phyloP scores from a whole-genome alignment of 2,329 filamentous ascomycete genomes.

The Aspergillus brasiliensis region DNA sequence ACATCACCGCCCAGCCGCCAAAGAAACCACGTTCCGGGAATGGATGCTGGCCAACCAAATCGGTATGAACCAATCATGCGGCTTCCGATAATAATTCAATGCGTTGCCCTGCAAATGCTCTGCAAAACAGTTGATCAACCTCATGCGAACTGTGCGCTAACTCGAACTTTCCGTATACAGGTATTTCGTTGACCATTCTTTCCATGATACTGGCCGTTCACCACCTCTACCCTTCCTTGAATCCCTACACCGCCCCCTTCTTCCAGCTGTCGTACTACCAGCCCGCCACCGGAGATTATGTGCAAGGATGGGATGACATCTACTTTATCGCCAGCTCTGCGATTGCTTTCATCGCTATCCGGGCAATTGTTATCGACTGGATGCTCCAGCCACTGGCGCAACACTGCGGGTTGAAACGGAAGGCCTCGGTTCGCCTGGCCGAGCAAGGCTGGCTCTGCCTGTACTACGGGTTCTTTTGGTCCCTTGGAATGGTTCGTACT shows the following conservation, averaged over 20 bases:
- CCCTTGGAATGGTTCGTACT: conserved; percentile 72
- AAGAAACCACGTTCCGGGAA: conserved; percentile 47
- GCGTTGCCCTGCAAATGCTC: background rate
- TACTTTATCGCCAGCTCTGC: conserved; percentile 78
- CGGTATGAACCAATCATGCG: conserved; percentile 56
- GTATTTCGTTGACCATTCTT: conserved; percentile 82
- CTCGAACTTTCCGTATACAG: conserved; percentile 46
- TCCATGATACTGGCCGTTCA: conserved; percentile 81
- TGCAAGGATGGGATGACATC: conserved; percentile 75
- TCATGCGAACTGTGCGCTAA: conserved; percentile 1
- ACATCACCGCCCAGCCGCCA: conserved; percentile 29
- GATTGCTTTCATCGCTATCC: conserved; percentile 81
- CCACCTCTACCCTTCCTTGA: conserved; percentile 76
- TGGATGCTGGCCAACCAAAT: conserved; percentile 81
- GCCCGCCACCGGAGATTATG: conserved; percentile 67
- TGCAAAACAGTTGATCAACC: background rate
- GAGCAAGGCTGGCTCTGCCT: conserved; percentile 91
- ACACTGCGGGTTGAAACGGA: conserved; percentile 72
- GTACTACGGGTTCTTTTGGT: conserved; percentile 82
- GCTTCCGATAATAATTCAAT: background rate
- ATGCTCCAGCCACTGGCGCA: conserved; percentile 76
- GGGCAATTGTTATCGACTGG: conserved; percentile 85
- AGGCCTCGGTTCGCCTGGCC: conserved; percentile 79
- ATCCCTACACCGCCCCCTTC: conserved; percentile 80
- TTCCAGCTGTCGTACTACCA: conserved; percentile 85